Evolutionary conservation across 805 yeast species (phyloP).

Genomic region (Candida peoriensis): DNA sequence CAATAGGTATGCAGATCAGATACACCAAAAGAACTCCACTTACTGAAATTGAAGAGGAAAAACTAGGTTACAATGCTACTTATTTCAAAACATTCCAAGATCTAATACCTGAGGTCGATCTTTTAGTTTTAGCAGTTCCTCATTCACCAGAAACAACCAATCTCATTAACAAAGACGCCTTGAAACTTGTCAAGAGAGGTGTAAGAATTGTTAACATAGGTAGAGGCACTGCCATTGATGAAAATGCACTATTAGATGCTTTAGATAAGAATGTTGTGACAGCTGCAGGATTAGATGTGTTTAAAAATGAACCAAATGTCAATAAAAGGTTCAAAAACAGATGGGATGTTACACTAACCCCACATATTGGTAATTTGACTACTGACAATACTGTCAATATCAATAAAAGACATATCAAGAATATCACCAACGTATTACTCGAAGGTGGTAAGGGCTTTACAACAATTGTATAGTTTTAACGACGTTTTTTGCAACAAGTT

Average conservation of each 20-base stretch:
- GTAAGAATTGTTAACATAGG: slow-evolving; percentile 70
- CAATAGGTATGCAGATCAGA: slow-evolving; percentile 60
- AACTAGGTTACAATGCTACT: slow-evolving; percentile 40
- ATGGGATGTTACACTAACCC: slow-evolving; percentile 60
- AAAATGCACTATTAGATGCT: slow-evolving; percentile 57
- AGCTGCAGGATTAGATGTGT: slow-evolving; percentile 73
- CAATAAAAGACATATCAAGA: slow-evolving; percentile 46
- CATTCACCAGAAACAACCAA: slow-evolving; percentile 53
- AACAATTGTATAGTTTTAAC: no score
- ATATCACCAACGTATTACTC: slow-evolving; percentile 42
- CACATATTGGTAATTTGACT: slow-evolving; percentile 69
- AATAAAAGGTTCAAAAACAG: slow-evolving; percentile 45
- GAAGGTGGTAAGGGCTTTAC: slow-evolving; percentile 34
- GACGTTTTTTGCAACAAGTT: no score
- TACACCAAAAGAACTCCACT: slow-evolving; percentile 54
- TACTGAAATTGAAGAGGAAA: slow-evolving; percentile 27
- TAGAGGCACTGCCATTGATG: slow-evolving; percentile 66
- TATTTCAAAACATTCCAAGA: slow-evolving; percentile 43
- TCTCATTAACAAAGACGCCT: slow-evolving; percentile 43
- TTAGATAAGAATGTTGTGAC: slow-evolving; percentile 53
- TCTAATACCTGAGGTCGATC: slow-evolving; percentile 39
- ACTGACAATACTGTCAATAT: slow-evolving; percentile 43
- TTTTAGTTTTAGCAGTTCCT: slow-evolving; percentile 65
- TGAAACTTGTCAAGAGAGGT: slow-evolving; percentile 45
- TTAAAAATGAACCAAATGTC: slow-evolving; percentile 55